These are phyloP conservation scores for Globisporangium takayamanum DNA, from an alignment of 352 stramenopile species.

Conservation along the genomic window DNA sequence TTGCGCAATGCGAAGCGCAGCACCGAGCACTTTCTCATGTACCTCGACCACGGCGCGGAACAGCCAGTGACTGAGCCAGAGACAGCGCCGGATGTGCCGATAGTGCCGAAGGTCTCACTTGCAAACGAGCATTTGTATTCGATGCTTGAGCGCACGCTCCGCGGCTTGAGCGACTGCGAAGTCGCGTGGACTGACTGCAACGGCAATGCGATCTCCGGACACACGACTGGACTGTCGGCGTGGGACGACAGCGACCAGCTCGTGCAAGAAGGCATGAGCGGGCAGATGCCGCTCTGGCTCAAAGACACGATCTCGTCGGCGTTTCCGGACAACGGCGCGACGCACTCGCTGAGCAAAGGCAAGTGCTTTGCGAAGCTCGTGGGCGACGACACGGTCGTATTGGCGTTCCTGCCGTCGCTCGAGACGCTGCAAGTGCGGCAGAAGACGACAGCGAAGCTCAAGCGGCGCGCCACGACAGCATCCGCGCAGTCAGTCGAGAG, in stretches of 20 bases:
- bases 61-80: slow-evolving; percentile 4
- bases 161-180: slow-evolving; percentile 76
- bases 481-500: slow-evolving; percentile 2
- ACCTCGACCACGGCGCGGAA: slow-evolving; percentile 41
- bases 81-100: not conserved
- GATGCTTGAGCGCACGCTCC: slow-evolving; percentile 78
- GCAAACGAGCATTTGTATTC: slow-evolving; percentile 82
- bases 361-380: slow-evolving; percentile 86
- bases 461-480: slow-evolving; percentile 6
- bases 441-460: slow-evolving; percentile 18
- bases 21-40: slow-evolving; percentile 84
- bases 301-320: slow-evolving; percentile 38
- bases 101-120: slow-evolving; percentile 27
- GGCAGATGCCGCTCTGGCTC: slow-evolving; percentile 71
- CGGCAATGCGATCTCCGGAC: slow-evolving; percentile 26
- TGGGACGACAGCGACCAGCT: slow-evolving; percentile 32
- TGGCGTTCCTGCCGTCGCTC: slow-evolving; percentile 74
- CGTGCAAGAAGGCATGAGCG: slow-evolving; percentile 36
- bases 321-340: slow-evolving; percentile 30
- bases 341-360: slow-evolving; percentile 49
- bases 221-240: slow-evolving; percentile 6
- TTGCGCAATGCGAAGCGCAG: slow-evolving; percentile 55
- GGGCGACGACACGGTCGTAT: slow-evolving; percentile 56
- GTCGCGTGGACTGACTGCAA: slow-evolving; percentile 80
- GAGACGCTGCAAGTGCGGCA: slow-evolving; percentile 41